Evolutionary conservation across 2,329 filamentous ascomycete genomes (phyloP), one percentile per base, ranked within the genome.

Genomic region (Ophiostoma sp.): DNA sequence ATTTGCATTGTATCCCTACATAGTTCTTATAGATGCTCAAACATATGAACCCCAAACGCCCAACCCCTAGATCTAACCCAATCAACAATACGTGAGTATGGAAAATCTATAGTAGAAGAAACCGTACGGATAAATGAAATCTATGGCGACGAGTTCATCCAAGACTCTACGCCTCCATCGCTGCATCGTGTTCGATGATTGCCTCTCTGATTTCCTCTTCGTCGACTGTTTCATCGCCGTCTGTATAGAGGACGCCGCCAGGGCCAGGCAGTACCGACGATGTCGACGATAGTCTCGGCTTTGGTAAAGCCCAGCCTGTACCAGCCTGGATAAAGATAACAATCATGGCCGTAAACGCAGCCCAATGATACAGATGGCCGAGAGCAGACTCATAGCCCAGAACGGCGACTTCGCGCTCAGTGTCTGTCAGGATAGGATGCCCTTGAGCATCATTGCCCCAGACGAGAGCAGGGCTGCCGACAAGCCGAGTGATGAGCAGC

Each of bases 381-480:
- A 84, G 76, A 0, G 84, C 83, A 11, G 75, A 76, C 27, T 81
- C 81, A 71, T 87, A 87, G 4, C 82, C 81, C 11, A 76, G 72
- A 0, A 86, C 77, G 0, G 85, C 85, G 8, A 87, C 77, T 0
- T 72, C 72, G 64, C 77, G 80, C 75, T 86, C 85, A 1, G 76
- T 77, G 1, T 72, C 73, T 8, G 74, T 77, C 67, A 87, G 75
- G 0, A 71, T 65, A 13, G 70, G 60, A 1, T 39, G 69, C 23
- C 72, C 73, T 23, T 60, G 31, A 23, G n/a, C 33, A 57, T 76
- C 80, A 4, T 80, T 80, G 64, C 80, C 76, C 67, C 80, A 83
- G 0, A 87, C 84, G 0, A 84, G 76, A 0, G 82, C 81, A 0
- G 85, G 85, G 39, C 84, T 83, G 3, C 84, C 84, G 6, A 85